Evolutionary conservation across 2,329 filamentous ascomycete species (phyloP), one percentile per base, ranked within the genome.

Genomic region (Microdochium nivale): DNA sequence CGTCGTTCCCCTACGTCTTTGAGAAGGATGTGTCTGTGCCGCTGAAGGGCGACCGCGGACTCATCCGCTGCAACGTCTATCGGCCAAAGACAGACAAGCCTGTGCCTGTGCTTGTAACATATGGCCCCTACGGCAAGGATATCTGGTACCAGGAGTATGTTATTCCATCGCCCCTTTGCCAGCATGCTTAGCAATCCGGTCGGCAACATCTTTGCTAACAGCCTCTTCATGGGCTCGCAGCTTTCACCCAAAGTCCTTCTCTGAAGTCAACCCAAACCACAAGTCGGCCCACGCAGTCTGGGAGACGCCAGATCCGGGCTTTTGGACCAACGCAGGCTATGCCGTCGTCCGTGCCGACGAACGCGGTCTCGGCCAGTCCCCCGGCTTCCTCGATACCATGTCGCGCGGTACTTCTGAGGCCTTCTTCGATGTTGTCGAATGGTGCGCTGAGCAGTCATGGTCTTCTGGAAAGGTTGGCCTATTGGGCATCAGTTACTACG

Each of bases 41-140:
- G 2, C 56, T 70, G 16, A 68, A 65, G 40, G 54, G 56, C 5
- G 58, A 58, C 24, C 52, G 61, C 1, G 58, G 64, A 14, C 57
- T 67, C 5, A 62, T 72, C 19, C 64, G 69, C 13, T 67, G 66
- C 54, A 72, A 71, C 35, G 61, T 71, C 16, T 71, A 70, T 54
- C 61, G 67, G 5, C 69, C 69, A 21, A 44, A 44, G 40, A 44
- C 55, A 16, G 50, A 75, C 1, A 63, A 51, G 10, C 62, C 56
- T 43, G 73, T 73, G 23, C 85, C 86, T 0, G 84, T 86, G 0
- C 63, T 88, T 9, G 79, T 86, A 2, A 88, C 84, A 0, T 88
- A 88, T 56, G 85, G 85, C 0, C 86, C 86, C 0, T 88, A 88
- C 56, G 85, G 86, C 47, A 88, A 89, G 58, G 84, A 88, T 58